Evolutionary conservation across 2,329 filamentous ascomycete species (phyloP), one percentile per base, ranked within the genome.

Genomic region (Aspergillus ochraceus): DNA sequence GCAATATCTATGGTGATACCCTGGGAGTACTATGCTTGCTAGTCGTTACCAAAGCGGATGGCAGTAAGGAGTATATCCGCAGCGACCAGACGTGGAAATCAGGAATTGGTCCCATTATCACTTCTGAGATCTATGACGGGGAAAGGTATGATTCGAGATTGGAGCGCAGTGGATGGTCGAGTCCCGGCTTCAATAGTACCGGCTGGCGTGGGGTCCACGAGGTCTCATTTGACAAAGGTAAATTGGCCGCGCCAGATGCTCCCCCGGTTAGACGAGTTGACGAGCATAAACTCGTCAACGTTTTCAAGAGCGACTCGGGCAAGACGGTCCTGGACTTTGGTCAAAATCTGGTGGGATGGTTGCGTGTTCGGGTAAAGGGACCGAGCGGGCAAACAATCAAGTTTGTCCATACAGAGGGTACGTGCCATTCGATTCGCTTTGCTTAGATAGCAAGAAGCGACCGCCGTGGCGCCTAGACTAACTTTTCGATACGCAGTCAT

Each of bases 311-410:
- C 0, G 70, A 74, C 0, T 77, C 78, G 0, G 81, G 81, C 3
- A 83, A 83, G 64, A 79, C 74, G 0, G 71, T 86, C 1, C 60
- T 86, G 26, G 83, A 87, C 58, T 86, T 86, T 68, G 84, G 84
- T 1, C 84, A 87, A 66, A 86, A 86, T 64, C 70, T 86, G 0
- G 84, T 85, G 0, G 84, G 84, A 2, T 77, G 76, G 66, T 56
- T 85, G 1, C 71, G 71, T 0, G 63, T 85, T 10, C 74, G 57
- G 3, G 54, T 70, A 6, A 60, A 58, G 12, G 64, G 62, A 4
- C 65, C 62, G 0, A 49, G 49, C 1, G 68, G 67, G 64, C 30
- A 62, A 9, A 59, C 32, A 4, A 58, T 76, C 65, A 82, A 39
- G 64, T 71, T 60, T 4, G 36, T 61, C 22, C 59, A 64, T 42